phyloP scores from a whole-genome alignment of 2,329 filamentous ascomycete species.

The Stemphylium lycopersici region DNA sequence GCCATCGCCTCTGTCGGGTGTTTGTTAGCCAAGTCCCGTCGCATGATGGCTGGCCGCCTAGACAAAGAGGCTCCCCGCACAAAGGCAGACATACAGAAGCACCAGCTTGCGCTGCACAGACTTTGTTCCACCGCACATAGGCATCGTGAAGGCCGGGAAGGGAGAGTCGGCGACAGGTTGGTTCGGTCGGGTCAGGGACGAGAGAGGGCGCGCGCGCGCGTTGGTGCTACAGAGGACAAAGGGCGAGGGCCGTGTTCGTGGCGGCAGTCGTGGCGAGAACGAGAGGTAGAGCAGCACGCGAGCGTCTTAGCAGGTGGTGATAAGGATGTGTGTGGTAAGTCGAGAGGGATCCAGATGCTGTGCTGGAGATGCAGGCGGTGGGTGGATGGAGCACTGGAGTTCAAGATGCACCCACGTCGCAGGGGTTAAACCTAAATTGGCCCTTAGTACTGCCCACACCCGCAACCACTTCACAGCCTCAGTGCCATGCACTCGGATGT shows the following conservation, averaged over 20 bases:
- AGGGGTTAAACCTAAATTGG: conserved; percentile 17
- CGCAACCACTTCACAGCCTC: conserved; percentile 23
- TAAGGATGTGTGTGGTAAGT: conserved; percentile 19
- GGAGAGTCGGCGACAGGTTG: conserved; percentile 27
- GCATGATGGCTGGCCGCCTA: conserved; percentile 14
- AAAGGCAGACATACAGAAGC: conserved; percentile 70
- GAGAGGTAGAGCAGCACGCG: conserved; percentile 12
- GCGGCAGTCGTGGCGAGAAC: conserved; percentile 13
- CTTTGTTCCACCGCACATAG: conserved; percentile 62
- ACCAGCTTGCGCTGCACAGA: conserved; percentile 96
- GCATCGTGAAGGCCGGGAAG: conserved; percentile 44
- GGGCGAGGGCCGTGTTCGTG: background rate
- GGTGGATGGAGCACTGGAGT: conserved; percentile 11
- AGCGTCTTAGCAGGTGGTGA: conserved; percentile 17
- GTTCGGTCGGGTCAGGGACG: conserved; percentile 32
- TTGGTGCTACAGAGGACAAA: conserved; percentile 23
- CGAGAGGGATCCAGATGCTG: conserved; percentile 17
- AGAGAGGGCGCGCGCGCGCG: conserved; percentile 30
- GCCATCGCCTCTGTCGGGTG: conserved; percentile 76
- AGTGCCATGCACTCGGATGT: conserved; percentile 13
- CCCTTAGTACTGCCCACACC: conserved; percentile 12
- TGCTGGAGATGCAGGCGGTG: conserved; percentile 16
- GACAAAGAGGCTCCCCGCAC: conserved; percentile 19
- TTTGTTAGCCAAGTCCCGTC: conserved; percentile 32
- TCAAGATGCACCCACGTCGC: conserved; percentile 14